Base-by-base conservation (phyloP, 805 yeast genomes). In the Suhomyces vadensis region DNA sequence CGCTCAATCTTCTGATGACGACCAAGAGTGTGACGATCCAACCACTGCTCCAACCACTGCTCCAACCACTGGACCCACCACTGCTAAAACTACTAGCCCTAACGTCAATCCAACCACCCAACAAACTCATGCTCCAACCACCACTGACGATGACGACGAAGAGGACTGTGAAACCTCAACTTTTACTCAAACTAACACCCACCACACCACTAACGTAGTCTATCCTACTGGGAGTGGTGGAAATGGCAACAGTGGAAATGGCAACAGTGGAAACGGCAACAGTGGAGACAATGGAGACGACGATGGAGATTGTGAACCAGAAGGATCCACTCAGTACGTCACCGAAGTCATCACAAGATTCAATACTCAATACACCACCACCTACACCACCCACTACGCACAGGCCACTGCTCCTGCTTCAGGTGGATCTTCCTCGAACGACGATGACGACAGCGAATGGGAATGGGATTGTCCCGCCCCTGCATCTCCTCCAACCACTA, bases 1-100 rank as follows among this genome's bases (percentile, higher is more conserved):
- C n/a, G n/a, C n/a, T n/a, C n/a, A n/a, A n/a, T 20, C 42, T 14
- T 27, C 41, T 14, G 47, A 44, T 25, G 57, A 49, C 23, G 58
- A 54, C 31, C 57, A 53, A 5, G 52, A 48, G 24, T 40, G 41
- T 31, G 38, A 27, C 8, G 41, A 17, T 3, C 29, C 39, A 8
- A 37, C 46, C 17, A 37, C 29, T 37, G 35, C 41, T 8, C 33
- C 40, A 11, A 33, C 41, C 10, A 17, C 35, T 24, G 25, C 23
- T 33, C 38, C 47, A 3, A 39, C 35, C 26, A 24, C 45, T 3
- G 37, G 29, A 16, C 23, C 40, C 14, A 26, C 38, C 13, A 16
- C 27, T 7, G 37, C 37, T 17, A 13, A 42, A 27, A 38, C 47
- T 23, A 19, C 31, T 25, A 21, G 26, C n/a, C 24, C 14, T n/a